phyloP scores from a whole-genome alignment of 192 early-diverging fungal genomes.

The Backusella mclennaniae region DNA sequence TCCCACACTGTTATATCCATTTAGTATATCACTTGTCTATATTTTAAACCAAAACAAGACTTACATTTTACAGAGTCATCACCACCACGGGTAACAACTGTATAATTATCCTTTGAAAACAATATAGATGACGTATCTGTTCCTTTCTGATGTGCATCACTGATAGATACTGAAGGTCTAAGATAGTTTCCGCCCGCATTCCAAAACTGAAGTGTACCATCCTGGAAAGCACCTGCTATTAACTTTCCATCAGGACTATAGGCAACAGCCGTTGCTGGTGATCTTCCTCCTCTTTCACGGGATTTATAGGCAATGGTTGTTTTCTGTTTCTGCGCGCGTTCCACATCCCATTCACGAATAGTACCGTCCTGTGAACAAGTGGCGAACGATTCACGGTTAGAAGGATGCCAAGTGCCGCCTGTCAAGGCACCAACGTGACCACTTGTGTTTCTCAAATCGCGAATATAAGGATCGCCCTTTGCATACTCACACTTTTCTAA shows the following conservation, averaged over 20 bases:
- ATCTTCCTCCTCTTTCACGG: slow-evolving; percentile 64
- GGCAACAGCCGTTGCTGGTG: slow-evolving; percentile 64
- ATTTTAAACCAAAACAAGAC: not conserved
- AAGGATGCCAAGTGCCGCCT: slow-evolving; percentile 78
- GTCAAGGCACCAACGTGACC: slow-evolving; percentile 87
- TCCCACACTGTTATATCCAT: slow-evolving; percentile 72
- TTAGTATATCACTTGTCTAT: not conserved
- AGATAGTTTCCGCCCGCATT: slow-evolving; percentile 59
- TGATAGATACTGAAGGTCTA: slow-evolving; percentile 57
- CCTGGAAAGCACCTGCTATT: slow-evolving; percentile 67
- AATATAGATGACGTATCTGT: slow-evolving; percentile 67
- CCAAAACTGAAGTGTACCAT: slow-evolving; percentile 84
- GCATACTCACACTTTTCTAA: slow-evolving; percentile 66
- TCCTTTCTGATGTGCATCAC: slow-evolving; percentile 67
- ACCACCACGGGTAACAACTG: slow-evolving; percentile 74
- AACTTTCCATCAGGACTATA: slow-evolving; percentile 72
- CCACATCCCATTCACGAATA: slow-evolving; percentile 82
- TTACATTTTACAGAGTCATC: slow-evolving; percentile 84
- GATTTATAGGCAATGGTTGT: slow-evolving; percentile 77
- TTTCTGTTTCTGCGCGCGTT: slow-evolving; percentile 67
- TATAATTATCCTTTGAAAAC: slow-evolving; percentile 64
- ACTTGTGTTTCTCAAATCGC: slow-evolving; percentile 78
- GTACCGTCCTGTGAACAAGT: slow-evolving; percentile 84
- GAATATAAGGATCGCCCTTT: slow-evolving; percentile 94
- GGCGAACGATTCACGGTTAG: slow-evolving; percentile 60